Percentiles rank a stretch among this genome's conserved stretches.
Evolutionary conservation across 2,329 filamentous ascomycete species (phyloP).

Genomic region (Sporothrix variecibatus): DNA sequence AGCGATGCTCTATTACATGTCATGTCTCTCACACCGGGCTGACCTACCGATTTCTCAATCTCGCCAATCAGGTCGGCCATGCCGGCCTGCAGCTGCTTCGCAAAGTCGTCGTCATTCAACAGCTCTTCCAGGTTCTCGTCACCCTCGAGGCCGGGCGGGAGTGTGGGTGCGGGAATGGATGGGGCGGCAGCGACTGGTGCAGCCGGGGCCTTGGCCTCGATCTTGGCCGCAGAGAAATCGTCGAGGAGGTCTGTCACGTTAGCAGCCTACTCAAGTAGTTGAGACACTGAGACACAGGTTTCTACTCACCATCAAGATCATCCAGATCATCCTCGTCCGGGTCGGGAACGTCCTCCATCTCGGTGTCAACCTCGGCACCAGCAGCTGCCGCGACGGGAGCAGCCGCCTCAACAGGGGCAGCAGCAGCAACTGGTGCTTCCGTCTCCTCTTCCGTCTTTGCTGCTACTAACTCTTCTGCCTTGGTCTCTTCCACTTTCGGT

Average conservation of each 20-base stretch:
- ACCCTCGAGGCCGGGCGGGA: slow-evolving; percentile 33
- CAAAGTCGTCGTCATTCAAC: slow-evolving; percentile 74
- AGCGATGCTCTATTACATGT: not conserved
- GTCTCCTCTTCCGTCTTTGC: not conserved
- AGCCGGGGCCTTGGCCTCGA: slow-evolving; percentile 49
- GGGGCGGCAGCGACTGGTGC: slow-evolving; percentile 34
- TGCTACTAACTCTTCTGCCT: not conserved
- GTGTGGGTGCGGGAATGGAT: slow-evolving; percentile 22
- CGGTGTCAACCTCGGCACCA: slow-evolving; percentile 34
- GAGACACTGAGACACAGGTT: too few species aligned
- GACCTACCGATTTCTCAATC: slow-evolving; percentile 62
- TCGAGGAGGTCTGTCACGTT: slow-evolving; percentile 75
- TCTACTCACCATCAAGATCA: slow-evolving; percentile 74
- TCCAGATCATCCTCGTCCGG: slow-evolving; percentile 92
- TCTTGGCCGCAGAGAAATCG: slow-evolving; percentile 73
- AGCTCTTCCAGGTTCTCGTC: slow-evolving; percentile 42
- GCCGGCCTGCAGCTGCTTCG: slow-evolving; percentile 81
- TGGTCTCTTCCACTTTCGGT: not conserved
- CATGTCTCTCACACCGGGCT: too few species aligned
- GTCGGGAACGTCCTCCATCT: slow-evolving; percentile 68
- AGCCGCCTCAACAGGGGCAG: not conserved
- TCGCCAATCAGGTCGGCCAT: slow-evolving; percentile 83
- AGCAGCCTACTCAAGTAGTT: not conserved
- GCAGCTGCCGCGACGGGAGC: not conserved
- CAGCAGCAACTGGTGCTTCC: not conserved